These are phyloP conservation scores for Neurospora sublineolata DNA, from an alignment of 495 filamentous ascomycete species.

Conservation along the genomic window DNA sequence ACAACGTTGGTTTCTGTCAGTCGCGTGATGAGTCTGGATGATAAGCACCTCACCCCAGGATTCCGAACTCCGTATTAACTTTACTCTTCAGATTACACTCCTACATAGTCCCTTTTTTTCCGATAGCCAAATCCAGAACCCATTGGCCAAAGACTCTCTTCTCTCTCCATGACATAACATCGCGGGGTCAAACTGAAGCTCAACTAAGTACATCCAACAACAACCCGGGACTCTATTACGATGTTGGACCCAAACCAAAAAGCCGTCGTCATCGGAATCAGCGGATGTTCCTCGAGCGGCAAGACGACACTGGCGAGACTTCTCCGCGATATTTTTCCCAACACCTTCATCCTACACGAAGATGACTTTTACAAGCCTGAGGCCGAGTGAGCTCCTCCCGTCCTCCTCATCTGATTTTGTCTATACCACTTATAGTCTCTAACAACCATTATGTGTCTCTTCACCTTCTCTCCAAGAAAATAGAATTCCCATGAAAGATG, in stretches of 20 bases:
- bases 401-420: background rate
- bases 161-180: background rate
- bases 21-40: background rate
- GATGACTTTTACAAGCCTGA: constrained; percentile 89
- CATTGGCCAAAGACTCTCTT: background rate
- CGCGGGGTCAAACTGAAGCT: background rate
- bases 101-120: background rate
- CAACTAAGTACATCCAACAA: too few species aligned
- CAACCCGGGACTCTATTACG: background rate
- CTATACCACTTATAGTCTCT: background rate
- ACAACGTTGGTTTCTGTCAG: background rate
- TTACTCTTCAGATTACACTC: background rate
- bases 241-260: constrained; percentile 14
- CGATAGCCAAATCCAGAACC: background rate
- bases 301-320: constrained; percentile 72
- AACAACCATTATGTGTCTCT: background rate
- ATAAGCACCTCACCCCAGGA: background rate
- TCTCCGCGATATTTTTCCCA: constrained; percentile 58
- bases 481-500: constrained; percentile 40
- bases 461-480: background rate
- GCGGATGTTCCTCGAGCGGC: constrained; percentile 64
- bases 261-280: constrained; percentile 58
- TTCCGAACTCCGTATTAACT: background rate
- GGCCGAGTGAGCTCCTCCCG: constrained; percentile 39
- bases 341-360: constrained; percentile 72